Evolutionary conservation across 1,284 basidiomycete genomes (phyloP).

Genomic region (Moniliophthora roreri): DNA sequence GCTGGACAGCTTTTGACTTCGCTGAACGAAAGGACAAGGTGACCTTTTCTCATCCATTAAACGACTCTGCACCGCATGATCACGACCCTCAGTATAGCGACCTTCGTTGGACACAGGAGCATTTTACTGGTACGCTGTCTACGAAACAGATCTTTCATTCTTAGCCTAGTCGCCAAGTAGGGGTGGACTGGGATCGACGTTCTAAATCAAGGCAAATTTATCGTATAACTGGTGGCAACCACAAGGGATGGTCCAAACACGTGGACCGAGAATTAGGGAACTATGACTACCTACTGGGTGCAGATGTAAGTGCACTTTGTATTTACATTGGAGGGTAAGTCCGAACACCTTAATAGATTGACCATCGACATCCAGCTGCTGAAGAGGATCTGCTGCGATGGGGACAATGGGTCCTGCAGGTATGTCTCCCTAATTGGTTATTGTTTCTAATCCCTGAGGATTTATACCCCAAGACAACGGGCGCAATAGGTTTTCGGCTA

Average conservation of each 20-base stretch:
- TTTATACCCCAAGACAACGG: slow-evolving; percentile 58
- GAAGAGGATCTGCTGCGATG: slow-evolving; percentile 63
- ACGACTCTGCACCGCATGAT: background rate
- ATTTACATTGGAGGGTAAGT: background rate
- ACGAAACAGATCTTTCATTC: background rate
- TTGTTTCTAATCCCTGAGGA: slow-evolving; percentile 5
- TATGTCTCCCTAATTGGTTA: slow-evolving; percentile 24
- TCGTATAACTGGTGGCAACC: slow-evolving; percentile 53
- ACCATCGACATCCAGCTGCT: slow-evolving; percentile 84
- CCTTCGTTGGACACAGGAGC: slow-evolving; percentile 67
- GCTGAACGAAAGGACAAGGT: slow-evolving; percentile 76
- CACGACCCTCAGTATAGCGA: slow-evolving; percentile 55
- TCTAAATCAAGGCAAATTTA: slow-evolving; percentile 63
- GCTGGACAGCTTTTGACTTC: slow-evolving; percentile 89
- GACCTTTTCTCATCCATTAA: slow-evolving; percentile 4
- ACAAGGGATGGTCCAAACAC: slow-evolving; percentile 69
- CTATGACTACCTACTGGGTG: slow-evolving; percentile 78
- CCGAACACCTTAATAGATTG: slow-evolving; percentile 53
- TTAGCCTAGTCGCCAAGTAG: slow-evolving; percentile 32
- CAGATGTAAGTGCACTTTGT: slow-evolving; percentile 61
- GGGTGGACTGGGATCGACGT: slow-evolving; percentile 85
- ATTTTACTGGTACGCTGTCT: slow-evolving; percentile 65
- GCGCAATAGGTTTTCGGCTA: slow-evolving; percentile 79
- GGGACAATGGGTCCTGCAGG: slow-evolving; percentile 73
- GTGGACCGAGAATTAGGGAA: slow-evolving; percentile 76